Evolutionary conservation across 75 land plant genomes (phyloP).

Genomic region (Selaginella moellendorffii): DNA sequence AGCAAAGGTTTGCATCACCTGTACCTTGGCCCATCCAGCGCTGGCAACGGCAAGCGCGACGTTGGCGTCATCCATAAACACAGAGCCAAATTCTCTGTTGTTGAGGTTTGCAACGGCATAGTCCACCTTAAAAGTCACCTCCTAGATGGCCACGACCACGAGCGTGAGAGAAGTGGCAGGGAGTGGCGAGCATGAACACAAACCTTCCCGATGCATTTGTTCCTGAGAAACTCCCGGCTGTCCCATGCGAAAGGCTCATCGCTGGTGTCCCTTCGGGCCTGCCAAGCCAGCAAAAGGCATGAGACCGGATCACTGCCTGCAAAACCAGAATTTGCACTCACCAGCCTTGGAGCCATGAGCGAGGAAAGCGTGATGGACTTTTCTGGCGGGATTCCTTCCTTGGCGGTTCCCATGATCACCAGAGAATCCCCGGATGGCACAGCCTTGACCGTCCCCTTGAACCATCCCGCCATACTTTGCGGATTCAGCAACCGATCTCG

Average conservation of each 20-base stretch:
- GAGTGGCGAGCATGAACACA: neutral
- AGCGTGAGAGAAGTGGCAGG: neutral
- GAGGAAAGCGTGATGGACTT: conserved; percentile 74
- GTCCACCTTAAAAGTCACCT: conserved; percentile 73
- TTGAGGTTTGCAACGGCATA: conserved; percentile 77
- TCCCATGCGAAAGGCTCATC: conserved; percentile 99
- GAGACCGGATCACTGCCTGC: neutral
- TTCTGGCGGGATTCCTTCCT: conserved; percentile 56
- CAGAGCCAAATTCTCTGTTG: conserved; percentile 78
- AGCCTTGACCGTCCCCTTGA: conserved; percentile 78
- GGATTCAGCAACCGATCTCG: too few relatives aligned
- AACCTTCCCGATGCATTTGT: conserved; percentile 96
- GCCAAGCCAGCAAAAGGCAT: neutral
- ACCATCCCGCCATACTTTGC: too few relatives aligned
- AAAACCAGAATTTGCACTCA: conserved; percentile 14
- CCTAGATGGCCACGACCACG: too few relatives aligned
- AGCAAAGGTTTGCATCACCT: neutral
- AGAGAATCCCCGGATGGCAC: conserved; percentile 91
- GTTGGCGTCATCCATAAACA: conserved; percentile 58
- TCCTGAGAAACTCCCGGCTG: conserved; percentile 78
- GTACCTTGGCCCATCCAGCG: conserved; percentile 97
- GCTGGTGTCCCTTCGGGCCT: conserved; percentile 83
- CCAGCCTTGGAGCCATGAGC: conserved; percentile 85
- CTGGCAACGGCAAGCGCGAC: conserved; percentile 53
- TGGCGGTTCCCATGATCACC: conserved; percentile 55